Conservation (phyloP, 352 stramenopile species). For the Aphanomyces stellatus region DNA sequence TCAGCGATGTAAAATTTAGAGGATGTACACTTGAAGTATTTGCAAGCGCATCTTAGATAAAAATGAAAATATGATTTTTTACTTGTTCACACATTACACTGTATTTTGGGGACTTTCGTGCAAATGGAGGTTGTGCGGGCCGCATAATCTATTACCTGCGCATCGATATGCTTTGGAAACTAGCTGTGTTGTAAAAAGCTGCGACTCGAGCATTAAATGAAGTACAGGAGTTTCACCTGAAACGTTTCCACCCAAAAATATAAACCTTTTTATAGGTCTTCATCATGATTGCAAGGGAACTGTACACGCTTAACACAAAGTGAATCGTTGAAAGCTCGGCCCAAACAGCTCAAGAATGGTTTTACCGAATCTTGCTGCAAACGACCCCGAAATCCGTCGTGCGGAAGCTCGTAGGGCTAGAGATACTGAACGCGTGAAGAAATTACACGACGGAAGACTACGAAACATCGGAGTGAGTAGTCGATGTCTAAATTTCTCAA, state of each 20-base stretch:
- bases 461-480: slow-evolving; percentile 51
- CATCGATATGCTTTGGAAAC: slow-evolving; percentile 18
- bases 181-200: slow-evolving; percentile 26
- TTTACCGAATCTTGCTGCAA: not conserved
- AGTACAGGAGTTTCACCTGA: not conserved
- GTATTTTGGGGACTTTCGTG: not conserved
- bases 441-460: slow-evolving; percentile 50
- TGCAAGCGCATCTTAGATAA: not conserved
- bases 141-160: not conserved
- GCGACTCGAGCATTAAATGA: not conserved
- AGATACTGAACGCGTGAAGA: slow-evolving; percentile 59
- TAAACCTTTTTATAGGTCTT: too few relatives aligned
- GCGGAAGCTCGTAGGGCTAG: slow-evolving; percentile 49
- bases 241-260: not conserved
- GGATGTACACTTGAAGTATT: not conserved
- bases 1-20: not conserved
- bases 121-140: too few relatives aligned
- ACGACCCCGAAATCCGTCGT: slow-evolving; percentile 43
- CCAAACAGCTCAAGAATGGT: slow-evolving; percentile 13
- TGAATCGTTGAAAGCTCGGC: slow-evolving; percentile 4
- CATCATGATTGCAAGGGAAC: not conserved
- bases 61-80: not conserved
- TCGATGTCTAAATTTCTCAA: not conserved
- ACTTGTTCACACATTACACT: too few relatives aligned
- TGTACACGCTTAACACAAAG: not conserved